These are phyloP conservation scores for Schizosaccharomyces osmophilus DNA, from an alignment of 805 yeast species.

Conservation along the genomic window DNA sequence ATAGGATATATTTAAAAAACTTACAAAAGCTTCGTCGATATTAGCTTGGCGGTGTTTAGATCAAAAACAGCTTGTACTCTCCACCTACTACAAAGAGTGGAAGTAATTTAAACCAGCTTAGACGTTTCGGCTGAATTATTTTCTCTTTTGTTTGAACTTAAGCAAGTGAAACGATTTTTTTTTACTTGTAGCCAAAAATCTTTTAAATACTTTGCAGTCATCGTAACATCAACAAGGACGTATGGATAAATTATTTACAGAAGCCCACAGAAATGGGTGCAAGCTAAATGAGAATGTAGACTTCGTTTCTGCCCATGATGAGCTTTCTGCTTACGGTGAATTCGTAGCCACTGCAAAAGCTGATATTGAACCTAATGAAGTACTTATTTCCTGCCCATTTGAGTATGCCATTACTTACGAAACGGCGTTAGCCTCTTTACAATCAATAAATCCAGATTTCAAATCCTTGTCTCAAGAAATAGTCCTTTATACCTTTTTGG, in stretches of 20 bases:
- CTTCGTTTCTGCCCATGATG: neutral
- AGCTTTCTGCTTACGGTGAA: neutral
- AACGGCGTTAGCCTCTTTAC: neutral
- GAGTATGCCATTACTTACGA: neutral
- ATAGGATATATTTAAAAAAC: too few species aligned
- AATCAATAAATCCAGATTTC: neutral
- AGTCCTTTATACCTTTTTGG: neutral
- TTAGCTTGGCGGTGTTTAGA: too few species aligned
- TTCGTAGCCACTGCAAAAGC: neutral
- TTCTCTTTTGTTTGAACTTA: too few species aligned
- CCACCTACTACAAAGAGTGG: too few species aligned
- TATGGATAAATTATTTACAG: neutral
- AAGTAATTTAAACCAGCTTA: too few species aligned
- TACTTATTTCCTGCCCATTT: neutral
- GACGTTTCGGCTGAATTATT: too few species aligned
- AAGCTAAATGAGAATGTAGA: neutral
- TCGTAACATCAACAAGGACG: neutral
- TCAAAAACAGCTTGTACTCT: too few species aligned
- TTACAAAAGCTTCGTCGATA: too few species aligned
- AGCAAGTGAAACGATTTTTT: too few species aligned
- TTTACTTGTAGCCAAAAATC: too few species aligned
- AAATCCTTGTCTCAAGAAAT: neutral
- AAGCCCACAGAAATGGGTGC: neutral
- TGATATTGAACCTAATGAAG: neutral
- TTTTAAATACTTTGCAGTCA: neutral